These are phyloP conservation scores for Backusella tarrabulga DNA, from an alignment of 192 early-diverging fungal species.

Conservation along the genomic window DNA sequence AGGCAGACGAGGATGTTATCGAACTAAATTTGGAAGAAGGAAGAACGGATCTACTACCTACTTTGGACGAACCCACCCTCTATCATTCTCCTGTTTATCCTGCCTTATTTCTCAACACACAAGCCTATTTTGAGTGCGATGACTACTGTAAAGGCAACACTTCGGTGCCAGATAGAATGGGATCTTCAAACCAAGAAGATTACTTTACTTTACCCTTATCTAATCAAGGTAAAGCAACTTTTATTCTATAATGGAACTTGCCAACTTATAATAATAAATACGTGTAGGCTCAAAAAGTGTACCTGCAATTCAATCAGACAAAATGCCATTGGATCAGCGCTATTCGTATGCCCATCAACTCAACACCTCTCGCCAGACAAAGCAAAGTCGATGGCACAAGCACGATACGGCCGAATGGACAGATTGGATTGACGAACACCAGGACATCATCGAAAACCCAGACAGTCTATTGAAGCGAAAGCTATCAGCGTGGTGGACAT, in stretches of 20 bases:
- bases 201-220: background rate
- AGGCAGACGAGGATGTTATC: slow-evolving; percentile 15
- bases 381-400: slow-evolving; percentile 7
- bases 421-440: slow-evolving; percentile 23
- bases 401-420: slow-evolving; percentile 11
- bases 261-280: background rate
- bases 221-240: background rate
- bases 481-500: slow-evolving; percentile 8
- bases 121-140: background rate
- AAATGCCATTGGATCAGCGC: background rate
- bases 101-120: slow-evolving; percentile 9
- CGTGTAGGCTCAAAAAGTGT: slow-evolving; percentile 2
- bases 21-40: slow-evolving; percentile 14
- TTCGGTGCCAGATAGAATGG: background rate
- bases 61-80: background rate
- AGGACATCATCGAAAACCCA: background rate
- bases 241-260: background rate
- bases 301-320: background rate
- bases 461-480: background rate
- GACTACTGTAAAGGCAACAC: background rate
- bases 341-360: background rate
- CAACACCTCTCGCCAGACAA: background rate
- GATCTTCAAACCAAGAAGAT: background rate
- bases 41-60: slow-evolving; percentile 1
- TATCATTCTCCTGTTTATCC: slow-evolving; percentile 23